Evolutionary conservation across 352 stramenopile genomes (phyloP).

Genomic region (Phytopythium litorale): DNA sequence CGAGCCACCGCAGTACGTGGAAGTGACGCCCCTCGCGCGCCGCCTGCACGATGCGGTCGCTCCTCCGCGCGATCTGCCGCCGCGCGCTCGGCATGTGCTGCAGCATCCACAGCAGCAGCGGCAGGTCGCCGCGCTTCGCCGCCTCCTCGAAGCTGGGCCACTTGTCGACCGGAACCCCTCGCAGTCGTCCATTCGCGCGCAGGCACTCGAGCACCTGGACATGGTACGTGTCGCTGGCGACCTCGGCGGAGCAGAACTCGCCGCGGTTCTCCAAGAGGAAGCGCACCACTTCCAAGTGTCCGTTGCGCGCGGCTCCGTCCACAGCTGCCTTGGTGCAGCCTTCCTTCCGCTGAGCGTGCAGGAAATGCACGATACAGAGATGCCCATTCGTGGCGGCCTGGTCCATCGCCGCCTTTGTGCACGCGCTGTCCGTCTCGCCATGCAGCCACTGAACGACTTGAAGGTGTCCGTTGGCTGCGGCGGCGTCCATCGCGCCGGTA

Average conservation of each 20-base stretch:
- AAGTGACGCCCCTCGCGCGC: slow-evolving; percentile 29
- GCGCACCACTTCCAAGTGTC: slow-evolving; percentile 25
- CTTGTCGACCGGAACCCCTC: not conserved
- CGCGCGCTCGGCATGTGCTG: slow-evolving; percentile 13
- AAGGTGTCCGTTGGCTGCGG: slow-evolving; percentile 4
- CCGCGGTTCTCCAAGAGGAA: slow-evolving; percentile 31
- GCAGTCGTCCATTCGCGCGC: not conserved
- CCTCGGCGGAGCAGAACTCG: slow-evolving; percentile 27
- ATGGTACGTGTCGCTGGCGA: slow-evolving; percentile 17
- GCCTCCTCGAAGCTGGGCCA: slow-evolving; percentile 12
- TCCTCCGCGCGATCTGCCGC: slow-evolving; percentile 21
- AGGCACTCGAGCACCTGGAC: slow-evolving; percentile 34
- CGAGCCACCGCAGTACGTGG: slow-evolving; percentile 29
- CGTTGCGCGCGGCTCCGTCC: slow-evolving; percentile 31
- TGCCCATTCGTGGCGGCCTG: slow-evolving; percentile 20
- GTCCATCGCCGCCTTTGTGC: slow-evolving; percentile 19
- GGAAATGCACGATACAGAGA: slow-evolving; percentile 21
- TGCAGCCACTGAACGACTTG: slow-evolving; percentile 14
- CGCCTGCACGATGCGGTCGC: slow-evolving; percentile 20
- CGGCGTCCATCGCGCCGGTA: not conserved
- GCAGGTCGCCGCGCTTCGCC: slow-evolving; percentile 25
- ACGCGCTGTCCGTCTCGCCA: slow-evolving; percentile 6
- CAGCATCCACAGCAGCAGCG: slow-evolving; percentile 37
- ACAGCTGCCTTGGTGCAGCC: slow-evolving; percentile 34
- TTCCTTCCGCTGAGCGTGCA: slow-evolving; percentile 35